These are phyloP conservation scores for Cryptosporidium viatorum DNA, from an alignment of 169 alveolate genomes.

Conservation along the genomic window DNA sequence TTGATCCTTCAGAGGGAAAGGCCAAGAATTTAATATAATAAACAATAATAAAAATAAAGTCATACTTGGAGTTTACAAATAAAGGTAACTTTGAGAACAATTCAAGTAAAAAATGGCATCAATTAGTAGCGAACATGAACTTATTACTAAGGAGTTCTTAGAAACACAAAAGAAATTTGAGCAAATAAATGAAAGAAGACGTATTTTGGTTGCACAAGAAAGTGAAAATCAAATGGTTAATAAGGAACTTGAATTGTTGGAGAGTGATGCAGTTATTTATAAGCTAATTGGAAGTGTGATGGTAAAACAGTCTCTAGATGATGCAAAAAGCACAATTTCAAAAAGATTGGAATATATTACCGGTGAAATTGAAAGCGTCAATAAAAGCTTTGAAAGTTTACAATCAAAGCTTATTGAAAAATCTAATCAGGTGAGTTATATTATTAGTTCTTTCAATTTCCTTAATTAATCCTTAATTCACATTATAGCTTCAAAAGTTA, in stretches of 20 bases:
- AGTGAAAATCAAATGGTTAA: slow-evolving; percentile 68
- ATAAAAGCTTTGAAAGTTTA: slow-evolving; percentile 29
- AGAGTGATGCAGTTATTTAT: slow-evolving; percentile 65
- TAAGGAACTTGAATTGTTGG: slow-evolving; percentile 53
- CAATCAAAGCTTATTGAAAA: slow-evolving; percentile 41
- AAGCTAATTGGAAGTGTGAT: slow-evolving; percentile 49
- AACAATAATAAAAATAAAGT: not conserved
- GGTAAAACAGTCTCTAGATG: slow-evolving; percentile 70
- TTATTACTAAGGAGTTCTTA: slow-evolving; percentile 55
- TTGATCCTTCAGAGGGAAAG: slow-evolving; percentile 3
- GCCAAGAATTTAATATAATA: not conserved
- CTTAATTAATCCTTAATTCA: not conserved
- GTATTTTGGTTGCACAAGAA: slow-evolving; percentile 53
- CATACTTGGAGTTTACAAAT: not conserved
- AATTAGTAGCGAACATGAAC: slow-evolving; percentile 15
- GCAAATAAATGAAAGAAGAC: slow-evolving; percentile 56
- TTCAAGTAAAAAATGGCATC: not conserved
- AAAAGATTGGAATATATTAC: slow-evolving; percentile 67
- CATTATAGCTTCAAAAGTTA: slow-evolving; percentile 20
- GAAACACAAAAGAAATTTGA: slow-evolving; percentile 56
- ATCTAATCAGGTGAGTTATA: slow-evolving; percentile 64
- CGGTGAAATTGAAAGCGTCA: slow-evolving; percentile 49
- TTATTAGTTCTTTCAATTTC: not conserved
- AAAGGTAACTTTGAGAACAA: not conserved
- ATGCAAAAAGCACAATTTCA: slow-evolving; percentile 53